These are phyloP conservation scores for Russula lepida DNA, from an alignment of 768 basidiomycete species.

Conservation along the genomic window DNA sequence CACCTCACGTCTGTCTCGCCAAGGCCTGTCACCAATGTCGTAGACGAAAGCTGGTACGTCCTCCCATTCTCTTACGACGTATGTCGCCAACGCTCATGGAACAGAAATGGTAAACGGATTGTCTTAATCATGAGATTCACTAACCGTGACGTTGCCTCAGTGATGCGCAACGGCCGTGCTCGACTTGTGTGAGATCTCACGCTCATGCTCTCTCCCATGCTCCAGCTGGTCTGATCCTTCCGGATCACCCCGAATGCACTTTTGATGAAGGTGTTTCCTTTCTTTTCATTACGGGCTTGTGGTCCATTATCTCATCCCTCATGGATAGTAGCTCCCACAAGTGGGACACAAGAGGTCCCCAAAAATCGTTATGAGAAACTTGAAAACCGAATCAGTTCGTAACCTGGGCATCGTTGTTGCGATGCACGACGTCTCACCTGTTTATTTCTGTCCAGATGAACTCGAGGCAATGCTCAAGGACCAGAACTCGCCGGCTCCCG, in stretches of 20 bases:
- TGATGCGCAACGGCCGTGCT: slow-evolving; percentile 69
- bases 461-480: slow-evolving; percentile 54
- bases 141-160: slow-evolving; percentile 29
- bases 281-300: not conserved
- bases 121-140: not conserved
- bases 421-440: not conserved
- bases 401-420: slow-evolving; percentile 14
- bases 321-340: slow-evolving; percentile 30
- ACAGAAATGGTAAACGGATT: slow-evolving; percentile 25
- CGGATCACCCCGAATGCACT: slow-evolving; percentile 60
- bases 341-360: slow-evolving; percentile 39
- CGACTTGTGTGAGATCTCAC: slow-evolving; percentile 70
- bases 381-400: slow-evolving; percentile 60
- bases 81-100: not conserved
- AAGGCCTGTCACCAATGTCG: slow-evolving; percentile 54
- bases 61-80: not conserved
- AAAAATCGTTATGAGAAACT: slow-evolving; percentile 55
- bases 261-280: slow-evolving; percentile 53
- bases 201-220: slow-evolving; percentile 58
- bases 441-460: slow-evolving; percentile 41
- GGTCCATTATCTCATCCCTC: not conserved
- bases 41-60: slow-evolving; percentile 58
- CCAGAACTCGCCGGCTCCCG: not conserved
- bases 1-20: not conserved
- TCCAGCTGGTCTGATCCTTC: slow-evolving; percentile 44